Base-by-base conservation (phyloP, 352 stramenopile species). In the Globisporangium middletonii region DNA sequence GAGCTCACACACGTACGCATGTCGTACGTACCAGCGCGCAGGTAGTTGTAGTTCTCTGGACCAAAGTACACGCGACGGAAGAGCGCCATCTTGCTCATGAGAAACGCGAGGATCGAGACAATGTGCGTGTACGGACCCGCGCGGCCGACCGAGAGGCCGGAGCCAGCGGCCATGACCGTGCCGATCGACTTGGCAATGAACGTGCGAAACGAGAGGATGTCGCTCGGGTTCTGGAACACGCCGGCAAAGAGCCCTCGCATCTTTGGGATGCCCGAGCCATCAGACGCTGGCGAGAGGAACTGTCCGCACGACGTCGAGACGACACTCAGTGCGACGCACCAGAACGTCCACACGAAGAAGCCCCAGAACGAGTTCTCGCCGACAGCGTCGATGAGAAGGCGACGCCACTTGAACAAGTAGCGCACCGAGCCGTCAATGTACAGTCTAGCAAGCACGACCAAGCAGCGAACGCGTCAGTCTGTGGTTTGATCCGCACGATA, bases 81-180 rank as follows among this genome's bases (percentile, higher is more conserved):
- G 16, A 90, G 55, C n/a, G 64, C 55, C 16, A 90, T 66, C 35
- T 75, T 83, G 28, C 76, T 69, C 60, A 94, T 68, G 35, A 88
- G 76, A 46, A 75, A 88, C 2, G 80, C 84, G 50, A 92, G 75
- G 43, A 87, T 89, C 5, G 82, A 65, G 51, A 92, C 76, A 35
- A 94, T 73, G 57, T 94, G 84, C 2, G 80, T 84, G 55, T 87
- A 91, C 23, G 83, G 83, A 0, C 83, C 81, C 6, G 81, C 76
- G 1, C 80, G 76, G 5, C 83, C 83, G 5, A 89, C 75, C 0
- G 83, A 93, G 2, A 93, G 54, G 0, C 84, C 84, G 0, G 81
- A 89, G 6, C 67, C 75, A 1, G 80, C 88, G 4, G 79, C 68
- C 18, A 90, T 59, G 0, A 91, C 70, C 0, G 83, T 91, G 18